Evolutionary conservation across 495 filamentous ascomycete genomes (phyloP).

Genomic region (Echria macrotheca): DNA sequence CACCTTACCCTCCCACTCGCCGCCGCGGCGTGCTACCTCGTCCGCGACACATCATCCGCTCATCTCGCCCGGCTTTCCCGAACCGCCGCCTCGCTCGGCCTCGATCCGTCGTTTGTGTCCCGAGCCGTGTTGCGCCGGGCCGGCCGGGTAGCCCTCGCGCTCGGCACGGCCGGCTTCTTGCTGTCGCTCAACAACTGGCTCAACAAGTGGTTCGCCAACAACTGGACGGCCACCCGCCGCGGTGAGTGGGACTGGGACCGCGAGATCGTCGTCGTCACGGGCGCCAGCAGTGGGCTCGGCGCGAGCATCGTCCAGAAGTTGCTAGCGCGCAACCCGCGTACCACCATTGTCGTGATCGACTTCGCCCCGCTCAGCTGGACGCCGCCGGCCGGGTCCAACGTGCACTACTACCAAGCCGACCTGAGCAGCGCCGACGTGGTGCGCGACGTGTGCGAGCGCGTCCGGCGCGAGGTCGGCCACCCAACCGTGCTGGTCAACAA

Average conservation of each 20-base stretch:
- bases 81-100: neutral
- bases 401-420: conserved; percentile 24
- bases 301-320: conserved; percentile 15
- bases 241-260: conserved; percentile 23
- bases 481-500: conserved; percentile 28
- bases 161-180: conserved; percentile 13
- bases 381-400: conserved; percentile 3
- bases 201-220: conserved; percentile 26
- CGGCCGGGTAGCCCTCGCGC: conserved; percentile 8
- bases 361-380: conserved; percentile 18
- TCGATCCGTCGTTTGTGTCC: conserved; percentile 1
- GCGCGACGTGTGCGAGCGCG: conserved; percentile 10
- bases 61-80: conserved; percentile 8
- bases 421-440: conserved; percentile 17
- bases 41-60: neutral
- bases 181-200: conserved; percentile 21
- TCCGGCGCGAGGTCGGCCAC: conserved; percentile 21
- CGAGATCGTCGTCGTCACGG: conserved; percentile 27
- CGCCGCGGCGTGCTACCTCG: conserved; percentile 9
- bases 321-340: conserved; percentile 15
- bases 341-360: conserved; percentile 20
- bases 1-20: conserved; percentile 19
- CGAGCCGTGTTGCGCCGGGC: neutral
- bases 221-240: conserved; percentile 14
- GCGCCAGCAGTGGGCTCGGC: conserved; percentile 23